Evolutionary conservation across 1,284 basidiomycete genomes (phyloP), one percentile per base, ranked within the genome.

Genomic region (Cystobasidium pallidum): DNA sequence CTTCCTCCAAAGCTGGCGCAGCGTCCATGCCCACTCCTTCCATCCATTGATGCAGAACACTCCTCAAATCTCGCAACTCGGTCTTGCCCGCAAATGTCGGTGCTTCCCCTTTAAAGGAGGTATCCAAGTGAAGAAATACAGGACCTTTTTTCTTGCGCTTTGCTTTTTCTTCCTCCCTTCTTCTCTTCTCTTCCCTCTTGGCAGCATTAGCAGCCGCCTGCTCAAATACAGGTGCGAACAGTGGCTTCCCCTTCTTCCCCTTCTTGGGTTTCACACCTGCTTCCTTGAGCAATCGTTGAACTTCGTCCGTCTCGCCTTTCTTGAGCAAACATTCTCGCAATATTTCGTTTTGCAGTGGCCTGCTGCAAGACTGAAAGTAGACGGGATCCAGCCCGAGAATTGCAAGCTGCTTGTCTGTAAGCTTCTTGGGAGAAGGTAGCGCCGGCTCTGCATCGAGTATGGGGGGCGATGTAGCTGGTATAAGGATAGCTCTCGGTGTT

Each of bases 231-330:
- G 68, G 68, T 28, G 68, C 68, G 21, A 52, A 71, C 28, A 49
- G 72, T 63, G 66, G 66, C 75, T 66, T 62, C 70, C 62, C 73
- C 77, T 70, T 77, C 78, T 49, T 80, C 81, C 75, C 78, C 81
- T 24, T 75, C 75, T 36, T 79, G 81, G 11, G 73, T 62, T 41
- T 79, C 77, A 58, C 83, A 82, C 52, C 83, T 83, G 43, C 81
- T 80, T 65, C 81, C 75, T 78, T 89, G 88, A 74, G 84, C 85
- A 2, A 81, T 82, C 84, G 84, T 86, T 89, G 75, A 84, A 79
- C 68, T 86, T 81, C 76, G 86, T 82, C 76, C 13, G 36, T 63
- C 41, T 68, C 61, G 32, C 65, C 59, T 36, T 52, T 45, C 19
- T 32, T 24, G n/a, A 66, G 49, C 13, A 71, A 36, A 36, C 54